Evolutionary conservation across 495 filamentous ascomycete genomes (phyloP).

Genomic region (Pseudoneurospora amorphoporcata): DNA sequence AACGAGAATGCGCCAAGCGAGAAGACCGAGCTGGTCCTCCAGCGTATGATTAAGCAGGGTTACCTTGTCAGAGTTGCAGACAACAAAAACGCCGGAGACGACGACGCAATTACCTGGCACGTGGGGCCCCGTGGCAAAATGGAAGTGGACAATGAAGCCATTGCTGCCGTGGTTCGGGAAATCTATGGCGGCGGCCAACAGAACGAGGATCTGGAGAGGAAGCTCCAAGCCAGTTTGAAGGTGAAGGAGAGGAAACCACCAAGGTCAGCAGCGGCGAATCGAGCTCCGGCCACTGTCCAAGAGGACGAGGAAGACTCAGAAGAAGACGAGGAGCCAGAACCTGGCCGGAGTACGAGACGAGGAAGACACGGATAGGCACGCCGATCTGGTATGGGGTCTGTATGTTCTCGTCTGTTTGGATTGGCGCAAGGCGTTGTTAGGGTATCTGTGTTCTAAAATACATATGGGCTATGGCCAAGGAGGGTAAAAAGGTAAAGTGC

Average conservation of each 20-base stretch:
- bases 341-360: conserved; percentile 13
- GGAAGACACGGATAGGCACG: conserved; percentile 6
- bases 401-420: not conserved
- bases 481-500: not conserved
- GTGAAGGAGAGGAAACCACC: conserved; percentile 28
- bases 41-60: conserved; percentile 66
- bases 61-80: conserved; percentile 71
- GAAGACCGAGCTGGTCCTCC: conserved; percentile 64
- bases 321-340: conserved; percentile 9
- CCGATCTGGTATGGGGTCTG: not conserved
- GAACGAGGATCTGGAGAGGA: conserved; percentile 41
- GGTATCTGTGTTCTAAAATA: not conserved
- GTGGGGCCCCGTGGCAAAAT: conserved; percentile 77
- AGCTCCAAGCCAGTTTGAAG: conserved; percentile 43
- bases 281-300: not conserved
- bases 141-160: conserved; percentile 66
- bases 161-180: conserved; percentile 57
- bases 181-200: conserved; percentile 36
- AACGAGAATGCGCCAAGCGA: conserved; percentile 54
- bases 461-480: not conserved
- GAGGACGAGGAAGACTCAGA: conserved; percentile 7
- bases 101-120: conserved; percentile 66
- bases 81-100: conserved; percentile 43
- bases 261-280: not conserved
- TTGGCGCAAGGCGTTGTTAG: not conserved